Evolutionary conservation across 345 rosid species (phyloP).

Genomic region (Leavenworthia alabamica): DNA sequence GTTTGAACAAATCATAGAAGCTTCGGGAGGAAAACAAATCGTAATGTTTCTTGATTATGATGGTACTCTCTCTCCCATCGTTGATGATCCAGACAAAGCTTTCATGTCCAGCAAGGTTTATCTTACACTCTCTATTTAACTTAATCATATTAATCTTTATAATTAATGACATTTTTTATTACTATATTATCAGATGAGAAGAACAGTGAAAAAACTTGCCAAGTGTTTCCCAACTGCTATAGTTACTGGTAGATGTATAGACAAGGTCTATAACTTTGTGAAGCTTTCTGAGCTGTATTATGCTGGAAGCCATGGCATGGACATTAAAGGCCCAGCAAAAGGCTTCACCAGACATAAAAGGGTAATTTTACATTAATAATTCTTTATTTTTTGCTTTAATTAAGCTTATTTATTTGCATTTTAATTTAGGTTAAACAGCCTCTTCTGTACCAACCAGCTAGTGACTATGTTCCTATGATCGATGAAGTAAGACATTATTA

Average conservation of each 20-base stretch:
- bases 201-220: conserved; percentile 56
- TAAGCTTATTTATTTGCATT: not conserved
- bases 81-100: conserved; percentile 84
- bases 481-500: conserved; percentile 49
- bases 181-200: conserved; percentile 60
- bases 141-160: not conserved
- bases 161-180: not conserved
- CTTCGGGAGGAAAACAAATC: conserved; percentile 72
- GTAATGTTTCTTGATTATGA: conserved; percentile 93
- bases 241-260: conserved; percentile 88
- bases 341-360: conserved; percentile 42
- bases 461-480: conserved; percentile 72
- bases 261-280: conserved; percentile 91
- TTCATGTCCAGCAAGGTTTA: conserved; percentile 86
- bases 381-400: conserved; percentile 25
- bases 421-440: conserved; percentile 42
- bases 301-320: conserved; percentile 99
- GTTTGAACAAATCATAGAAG: conserved; percentile 59
- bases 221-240: conserved; percentile 81
- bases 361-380: conserved; percentile 38
- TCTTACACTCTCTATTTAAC: too few relatives aligned
- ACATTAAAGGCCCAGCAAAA: conserved; percentile 84
- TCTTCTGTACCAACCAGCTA: conserved; percentile 76
- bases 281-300: conserved; percentile 77
- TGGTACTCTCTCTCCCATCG: conserved; percentile 95